Conservation (phyloP, 164 flowering plant species). For the Buxus sempervirens region DNA sequence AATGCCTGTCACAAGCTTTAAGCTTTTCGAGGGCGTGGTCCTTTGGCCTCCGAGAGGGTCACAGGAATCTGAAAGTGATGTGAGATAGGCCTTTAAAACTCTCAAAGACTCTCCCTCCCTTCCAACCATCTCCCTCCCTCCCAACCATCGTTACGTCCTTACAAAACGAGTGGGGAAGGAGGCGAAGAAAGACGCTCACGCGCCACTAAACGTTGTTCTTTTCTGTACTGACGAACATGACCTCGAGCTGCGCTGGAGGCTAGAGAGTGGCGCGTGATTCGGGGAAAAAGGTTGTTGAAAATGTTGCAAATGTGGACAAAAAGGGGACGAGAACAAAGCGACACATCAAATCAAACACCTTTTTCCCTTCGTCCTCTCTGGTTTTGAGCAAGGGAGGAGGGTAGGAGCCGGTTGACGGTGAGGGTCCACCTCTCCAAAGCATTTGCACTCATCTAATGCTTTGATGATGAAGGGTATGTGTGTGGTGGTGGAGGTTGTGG, state of each 20-base stretch:
- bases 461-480: conserved; percentile 7
- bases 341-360: conserved; percentile 11
- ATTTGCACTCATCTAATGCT: no score
- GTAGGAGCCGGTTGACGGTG: background rate
- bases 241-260: no score
- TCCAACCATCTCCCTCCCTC: no score
- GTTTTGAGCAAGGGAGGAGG: background rate
- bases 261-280: no score
- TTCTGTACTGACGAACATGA: no score
- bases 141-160: no score
- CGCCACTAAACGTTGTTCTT: no score
- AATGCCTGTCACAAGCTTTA: background rate
- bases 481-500: conserved; percentile 22
- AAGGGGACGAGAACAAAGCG: background rate
- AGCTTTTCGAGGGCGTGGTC: background rate
- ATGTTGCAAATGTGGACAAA: background rate
- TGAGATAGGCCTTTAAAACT: background rate
- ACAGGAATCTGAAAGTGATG: background rate
- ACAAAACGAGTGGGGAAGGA: no score
- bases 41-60: background rate
- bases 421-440: no score
- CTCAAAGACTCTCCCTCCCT: no score
- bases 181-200: no score
- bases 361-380: background rate
- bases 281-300: background rate